phyloP scores from a whole-genome alignment of 495 filamentous ascomycete species.

The Saxispiralis lemnorum region DNA sequence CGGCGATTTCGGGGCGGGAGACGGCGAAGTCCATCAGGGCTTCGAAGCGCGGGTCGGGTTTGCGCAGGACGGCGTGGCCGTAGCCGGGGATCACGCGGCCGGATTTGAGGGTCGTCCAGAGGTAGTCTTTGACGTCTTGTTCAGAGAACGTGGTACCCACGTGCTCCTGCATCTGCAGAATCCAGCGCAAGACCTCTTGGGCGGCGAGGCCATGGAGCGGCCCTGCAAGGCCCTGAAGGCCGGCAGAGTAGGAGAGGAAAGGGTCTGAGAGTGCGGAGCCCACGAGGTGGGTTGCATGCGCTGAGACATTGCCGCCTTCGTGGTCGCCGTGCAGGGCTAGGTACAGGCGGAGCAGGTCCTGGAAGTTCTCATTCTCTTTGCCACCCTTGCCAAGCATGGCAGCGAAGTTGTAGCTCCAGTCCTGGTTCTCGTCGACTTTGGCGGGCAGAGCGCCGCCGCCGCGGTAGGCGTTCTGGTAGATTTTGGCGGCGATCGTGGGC shows the following conservation, averaged over 20 bases:
- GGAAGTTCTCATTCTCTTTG: constrained; percentile 74
- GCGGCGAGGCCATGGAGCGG: constrained; percentile 90
- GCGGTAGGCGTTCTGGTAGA: constrained; percentile 77
- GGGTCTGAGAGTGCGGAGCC: constrained; percentile 91
- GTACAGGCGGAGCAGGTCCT: constrained; percentile 83
- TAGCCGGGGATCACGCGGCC: constrained; percentile 93
- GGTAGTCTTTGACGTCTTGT: constrained; percentile 62
- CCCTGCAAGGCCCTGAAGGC: constrained; percentile 84
- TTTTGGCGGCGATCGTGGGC: constrained; percentile 88
- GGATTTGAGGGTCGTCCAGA: constrained; percentile 83
- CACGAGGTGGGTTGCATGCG: constrained; percentile 91
- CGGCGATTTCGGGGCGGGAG: constrained; percentile 62
- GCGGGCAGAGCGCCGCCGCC: constrained; percentile 61
- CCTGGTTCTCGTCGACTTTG: constrained; percentile 62
- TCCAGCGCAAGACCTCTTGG: constrained; percentile 93
- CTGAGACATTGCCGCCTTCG: constrained; percentile 94
- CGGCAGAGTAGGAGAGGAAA: constrained; percentile 89
- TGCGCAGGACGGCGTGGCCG: constrained; percentile 93
- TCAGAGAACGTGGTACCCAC: constrained; percentile 67
- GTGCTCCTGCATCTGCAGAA: constrained; percentile 76
- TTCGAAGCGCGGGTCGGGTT: constrained; percentile 90
- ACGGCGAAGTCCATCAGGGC: constrained; percentile 91
- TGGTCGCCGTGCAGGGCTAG: constrained; percentile 94
- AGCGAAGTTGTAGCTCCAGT: constrained; percentile 97
- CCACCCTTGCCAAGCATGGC: constrained; percentile 88